Base-by-base conservation (phyloP, 2,329 filamentous ascomycete genomes). In the Penicillium polonicum region DNA sequence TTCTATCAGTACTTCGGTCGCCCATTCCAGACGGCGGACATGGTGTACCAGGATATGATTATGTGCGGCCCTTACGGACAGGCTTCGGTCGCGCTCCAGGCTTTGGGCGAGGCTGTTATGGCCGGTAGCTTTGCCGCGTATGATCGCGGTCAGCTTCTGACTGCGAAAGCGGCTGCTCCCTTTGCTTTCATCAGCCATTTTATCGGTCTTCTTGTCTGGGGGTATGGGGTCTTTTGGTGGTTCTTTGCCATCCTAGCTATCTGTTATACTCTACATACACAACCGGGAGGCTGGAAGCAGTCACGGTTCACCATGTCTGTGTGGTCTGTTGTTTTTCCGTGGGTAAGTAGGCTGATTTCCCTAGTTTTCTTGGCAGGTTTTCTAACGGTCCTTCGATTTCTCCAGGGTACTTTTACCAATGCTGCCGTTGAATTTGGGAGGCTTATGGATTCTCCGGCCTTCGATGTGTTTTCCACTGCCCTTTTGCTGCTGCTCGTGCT, bases 161-260 rank as follows among this genome's bases (percentile, higher is more conserved):
- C 73, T 0, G 66, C 63, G 1, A 55, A 68, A 4, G 74, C 76
- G 1, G 73, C 73, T 0, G 54, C 21, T 1, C 61, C 69, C 0
- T 63, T 79, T 7, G 72, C 65, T 0, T 68, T 66, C 21, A 58
- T 65, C 5, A 78, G 77, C 38, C 68, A 74, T 36, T 72, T 79
- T 31, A 60, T 67, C 0, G 77, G 74, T 0, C 51, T 80, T 31
- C 44, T 78, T 17, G 63, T 68, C n/a, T 78, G 74, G 70, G 77
- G 76, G 0, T 72, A 74, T 45, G 74, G 69, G 0, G 71, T 73
- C 4, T 76, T 79, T 39, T 79, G 76, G 76, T 76, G 75, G 72
- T 58, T 65, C n/a, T 74, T 79, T 57, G 74, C 75, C 2, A 62
- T 76, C 8, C 57, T 73, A 38, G 72, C 73, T 50, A 74, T 75